Base-by-base conservation (phyloP, 2,329 filamentous ascomycete species). In the Clonostachys sp. region DNA sequence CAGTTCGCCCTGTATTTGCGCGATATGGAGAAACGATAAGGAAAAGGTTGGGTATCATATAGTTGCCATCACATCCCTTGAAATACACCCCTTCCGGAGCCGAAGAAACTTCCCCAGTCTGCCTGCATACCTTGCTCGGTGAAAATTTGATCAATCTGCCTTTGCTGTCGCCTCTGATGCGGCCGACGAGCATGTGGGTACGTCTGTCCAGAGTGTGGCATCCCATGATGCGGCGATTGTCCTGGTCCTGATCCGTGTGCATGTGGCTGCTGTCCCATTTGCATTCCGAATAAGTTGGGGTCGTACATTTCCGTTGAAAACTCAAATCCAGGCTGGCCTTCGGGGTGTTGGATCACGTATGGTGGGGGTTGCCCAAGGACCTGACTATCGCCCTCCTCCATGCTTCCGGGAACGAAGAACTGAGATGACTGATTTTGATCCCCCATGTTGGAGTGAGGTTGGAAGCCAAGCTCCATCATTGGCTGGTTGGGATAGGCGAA, bases 401-500 rank as follows among this genome's bases (percentile, higher is more conserved):
- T 77, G 6, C 77, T 62, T 17, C 68, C 70, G 4, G 75, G 70
- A 50, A 80, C 71, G 61, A 75, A 80, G 52, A 78, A 78, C 43
- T 72, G 69, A 48, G 68, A 61, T 30, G 70, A 65, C 45, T 62
- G 58, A 8, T 52, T 51, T 14, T 62, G 62, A 7, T 63, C 50
- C 9, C 61, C 61, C 58, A 67, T 61, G 45, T 57, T 57, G 51
- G 61, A 53, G 34, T 51, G 48, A 30, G 59, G 54, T 24, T 66
- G 65, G 55, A 64, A 70, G 10, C 73, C 73, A 39, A 80, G 71
- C 55, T 81, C 74, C 70, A 86, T 83, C 71, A 86, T 81, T 1
- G 86, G 83, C 53, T 89, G 86, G 57, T 86, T 89, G 0, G 87
- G 87, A 57, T 92, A 94, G 0, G 84, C 86, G 52, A 92, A 86